Base-by-base conservation (phyloP, 192 early-diverging fungal genomes). In the Backusella mclennaniae region DNA sequence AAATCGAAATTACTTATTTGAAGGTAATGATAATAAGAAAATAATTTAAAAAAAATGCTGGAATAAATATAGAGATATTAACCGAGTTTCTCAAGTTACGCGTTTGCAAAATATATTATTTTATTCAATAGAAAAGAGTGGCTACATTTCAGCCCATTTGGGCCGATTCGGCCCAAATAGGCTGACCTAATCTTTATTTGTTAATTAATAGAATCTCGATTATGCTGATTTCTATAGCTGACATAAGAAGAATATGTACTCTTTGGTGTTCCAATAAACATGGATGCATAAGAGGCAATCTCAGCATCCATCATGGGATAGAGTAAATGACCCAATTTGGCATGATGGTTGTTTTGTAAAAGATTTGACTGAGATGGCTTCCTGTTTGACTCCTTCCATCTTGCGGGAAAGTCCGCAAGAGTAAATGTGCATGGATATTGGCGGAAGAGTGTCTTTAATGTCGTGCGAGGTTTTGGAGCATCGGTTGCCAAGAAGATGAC, bases 241-340 rank as follows among this genome's bases (percentile, higher is more conserved):
- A 76, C 53, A 74, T 79, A 79, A 2, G 63, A 53, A 17, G 85
- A 88, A 41, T 85, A 87, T 0, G 84, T 85, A 66, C 87, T 88
- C 67, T 83, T 81, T 19, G 78, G 80, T 1, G 85, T 89, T n/a
- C 84, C 84, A 23, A 89, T 63, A 72, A 89, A 89, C 42, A 81
- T 67, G 9, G 72, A 77, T 41, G 82, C 84, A 23, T 78, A 78
- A 44, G 85, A 84, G 4, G 81, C 82, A 35, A 88, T 83, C 9
- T 84, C 78, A 8, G 82, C 82, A 75, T 89, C 86, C n/a, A 88
- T 78, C 76, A 87, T 80, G n/a, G 88, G 88, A 21, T 86, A 63
- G 8, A 83, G 67, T 19, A 79, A 35, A 9, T 26, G n/a, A 11
- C 71, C 49, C 19, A 52, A 42, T 33, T 53, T 23, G 21, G 81